phyloP scores from a whole-genome alignment of 1,139 yeast species.

The Candida albicans region DNA sequence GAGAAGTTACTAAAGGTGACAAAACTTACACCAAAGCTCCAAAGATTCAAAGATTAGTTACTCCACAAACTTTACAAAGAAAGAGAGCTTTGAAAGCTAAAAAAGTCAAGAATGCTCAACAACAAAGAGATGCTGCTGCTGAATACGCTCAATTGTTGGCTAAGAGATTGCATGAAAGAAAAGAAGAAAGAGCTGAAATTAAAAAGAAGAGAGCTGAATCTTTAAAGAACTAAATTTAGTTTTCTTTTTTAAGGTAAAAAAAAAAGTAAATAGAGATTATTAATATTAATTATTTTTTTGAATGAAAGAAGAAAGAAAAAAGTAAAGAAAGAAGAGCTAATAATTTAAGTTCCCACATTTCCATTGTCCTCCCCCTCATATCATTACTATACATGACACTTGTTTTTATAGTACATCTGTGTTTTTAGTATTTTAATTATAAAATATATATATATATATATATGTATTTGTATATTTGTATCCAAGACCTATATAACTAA shows the following conservation, averaged over 20 bases:
- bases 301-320: too few relatives aligned
- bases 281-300: too few relatives aligned
- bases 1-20: constrained; percentile 97
- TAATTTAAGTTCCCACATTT: too few relatives aligned
- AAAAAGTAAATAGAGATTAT: constrained; percentile 1
- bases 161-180: constrained; percentile 96
- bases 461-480: too few relatives aligned
- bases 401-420: constrained; percentile 10
- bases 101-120: constrained; percentile 96
- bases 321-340: too few relatives aligned
- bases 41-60: constrained; percentile 98
- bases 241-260: not conserved
- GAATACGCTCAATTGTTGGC: constrained; percentile 99
- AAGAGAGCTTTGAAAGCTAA: constrained; percentile 95
- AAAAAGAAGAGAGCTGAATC: constrained; percentile 99
- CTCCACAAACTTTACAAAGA: constrained; percentile 99
- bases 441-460: not conserved
- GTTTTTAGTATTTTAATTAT: constrained; percentile 8
- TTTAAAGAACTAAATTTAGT: constrained; percentile 16
- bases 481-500: not conserved
- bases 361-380: too few relatives aligned
- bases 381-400: constrained; percentile 1
- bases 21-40: constrained; percentile 99
- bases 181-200: constrained; percentile 97
- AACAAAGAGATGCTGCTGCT: constrained; percentile 99